phyloP scores from a whole-genome alignment of 2,329 filamentous ascomycete genomes.

The Pestalotiopsis fici region DNA sequence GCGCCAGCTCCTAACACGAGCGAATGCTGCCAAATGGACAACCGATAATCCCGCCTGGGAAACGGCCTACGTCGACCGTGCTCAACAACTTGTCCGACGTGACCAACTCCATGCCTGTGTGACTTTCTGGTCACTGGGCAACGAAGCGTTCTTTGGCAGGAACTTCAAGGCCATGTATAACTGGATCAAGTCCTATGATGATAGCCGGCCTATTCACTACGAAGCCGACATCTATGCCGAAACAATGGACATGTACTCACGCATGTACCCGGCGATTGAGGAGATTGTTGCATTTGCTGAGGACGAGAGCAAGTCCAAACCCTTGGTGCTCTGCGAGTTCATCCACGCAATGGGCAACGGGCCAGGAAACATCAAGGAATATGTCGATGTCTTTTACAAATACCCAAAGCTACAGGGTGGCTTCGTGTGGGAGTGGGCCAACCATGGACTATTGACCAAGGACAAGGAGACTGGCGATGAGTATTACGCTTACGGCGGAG shows the following conservation, averaged over 20 bases:
- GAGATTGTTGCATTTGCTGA: constrained; percentile 35
- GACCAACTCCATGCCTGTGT: constrained; percentile 68
- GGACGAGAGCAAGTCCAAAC: constrained; percentile 42
- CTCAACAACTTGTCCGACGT: constrained; percentile 61
- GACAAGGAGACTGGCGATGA: constrained; percentile 38
- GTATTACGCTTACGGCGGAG: constrained; percentile 56
- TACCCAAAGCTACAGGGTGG: constrained; percentile 62
- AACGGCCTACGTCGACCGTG: constrained; percentile 64
- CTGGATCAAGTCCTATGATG: constrained; percentile 57
- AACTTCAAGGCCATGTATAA: constrained; percentile 66
- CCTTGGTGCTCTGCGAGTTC: constrained; percentile 53
- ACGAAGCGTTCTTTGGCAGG: constrained; percentile 66
- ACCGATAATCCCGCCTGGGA: constrained; percentile 59
- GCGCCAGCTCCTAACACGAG: constrained; percentile 32
- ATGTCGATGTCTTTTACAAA: constrained; percentile 60
- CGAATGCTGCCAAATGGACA: constrained; percentile 46
- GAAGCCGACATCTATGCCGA: constrained; percentile 59
- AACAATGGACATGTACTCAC: constrained; percentile 60
- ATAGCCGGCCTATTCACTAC: constrained; percentile 60
- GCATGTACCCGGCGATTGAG: constrained; percentile 59
- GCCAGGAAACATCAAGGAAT: constrained; percentile 65
- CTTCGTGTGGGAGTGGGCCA: constrained; percentile 63
- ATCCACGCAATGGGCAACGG: constrained; percentile 68
- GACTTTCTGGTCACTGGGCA: constrained; percentile 68
- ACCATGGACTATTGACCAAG: constrained; percentile 49